Base-by-base conservation (phyloP, 768 basidiomycete species). In the Boletus huronensis region DNA sequence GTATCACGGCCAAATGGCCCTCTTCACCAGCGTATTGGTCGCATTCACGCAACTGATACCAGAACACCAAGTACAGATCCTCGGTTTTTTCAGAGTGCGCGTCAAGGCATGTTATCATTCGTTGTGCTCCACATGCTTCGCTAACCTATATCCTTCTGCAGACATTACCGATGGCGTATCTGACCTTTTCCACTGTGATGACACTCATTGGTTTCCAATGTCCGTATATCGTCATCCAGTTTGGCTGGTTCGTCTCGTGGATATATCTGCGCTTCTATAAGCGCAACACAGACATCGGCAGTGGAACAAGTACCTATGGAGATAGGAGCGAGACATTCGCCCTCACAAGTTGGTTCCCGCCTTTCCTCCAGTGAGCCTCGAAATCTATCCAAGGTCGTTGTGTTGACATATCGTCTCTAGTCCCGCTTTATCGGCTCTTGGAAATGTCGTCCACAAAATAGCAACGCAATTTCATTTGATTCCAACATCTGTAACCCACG, bases 171-270 rank as follows among this genome's bases (percentile, higher is more conserved):
- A 97, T 98, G 87, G 83, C 86, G 32, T 93, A 98, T 72, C 80
- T 98, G 55, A 88, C 90, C 2, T 72, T 98, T 53, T 98, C 95
- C 10, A 93, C 89, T 55, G 80, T 97, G 26, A 77, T 93, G 74
- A 88, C 85, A 58, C 60, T 96, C 45, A 54, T 93, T 42, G 93
- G 93, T 21, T 87, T 87, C 74, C 93, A 93, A 68, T 87, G 84
- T 53, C 93, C 93, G 16, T 96, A 84, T 77, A 92, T 95, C 48
- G 75, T 94, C 65, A 94, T 98, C 59, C 97, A 99, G 67, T 99
- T 98, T 69, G 97, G 96, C n/a, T 99, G 96, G 93, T 88, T 97
- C 53, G 90, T 94, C 8, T 82, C 89, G 31, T 99, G 93, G 90
- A 79, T 91, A 50, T 99, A 97, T 73, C 82, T 99, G 32, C 85